These are phyloP conservation scores for Andrographis paniculata DNA, from an alignment of 305 asterid genomes.

Conservation along the genomic window DNA sequence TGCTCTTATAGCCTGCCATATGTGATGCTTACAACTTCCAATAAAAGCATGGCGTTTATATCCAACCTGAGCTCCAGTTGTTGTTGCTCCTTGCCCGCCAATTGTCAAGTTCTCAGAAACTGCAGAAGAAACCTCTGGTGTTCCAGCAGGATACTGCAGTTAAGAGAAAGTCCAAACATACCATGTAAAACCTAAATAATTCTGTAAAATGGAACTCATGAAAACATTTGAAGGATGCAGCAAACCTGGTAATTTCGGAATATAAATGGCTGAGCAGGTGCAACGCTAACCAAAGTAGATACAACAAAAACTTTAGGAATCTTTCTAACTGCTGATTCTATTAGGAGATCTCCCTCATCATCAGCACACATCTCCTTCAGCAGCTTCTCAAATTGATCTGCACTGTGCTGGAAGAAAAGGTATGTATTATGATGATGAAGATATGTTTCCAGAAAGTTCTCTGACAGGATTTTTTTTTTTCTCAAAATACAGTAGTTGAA, in stretches of 20 bases:
- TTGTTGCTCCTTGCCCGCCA: constrained; percentile 57
- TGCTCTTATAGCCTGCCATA: constrained; percentile 99
- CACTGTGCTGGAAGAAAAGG: constrained; percentile 89
- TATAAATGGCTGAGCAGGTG: constrained; percentile 98
- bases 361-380: constrained; percentile 95
- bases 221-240: constrained; percentile 10
- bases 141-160: constrained; percentile 94
- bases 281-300: constrained; percentile 86
- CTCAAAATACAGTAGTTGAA: constrained; percentile 13
- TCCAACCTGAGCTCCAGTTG: constrained; percentile 79
- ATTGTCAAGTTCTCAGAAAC: constrained; percentile 59
- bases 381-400: constrained; percentile 96
- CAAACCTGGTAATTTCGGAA: constrained; percentile 97
- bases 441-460: constrained; percentile 10
- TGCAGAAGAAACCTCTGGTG: constrained; percentile 71
- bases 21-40: constrained; percentile 94
- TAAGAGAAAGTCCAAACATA: constrained; percentile 16
- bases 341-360: constrained; percentile 96
- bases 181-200: constrained; percentile 11
- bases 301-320: constrained; percentile 95
- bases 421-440: constrained; percentile 16
- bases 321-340: constrained; percentile 90
- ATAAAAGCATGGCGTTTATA: constrained; percentile 77
- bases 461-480: too few species aligned
- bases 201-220: constrained; percentile 7